Conservation (phyloP, 768 basidiomycete species). For the Termitomyces sp. region DNA sequence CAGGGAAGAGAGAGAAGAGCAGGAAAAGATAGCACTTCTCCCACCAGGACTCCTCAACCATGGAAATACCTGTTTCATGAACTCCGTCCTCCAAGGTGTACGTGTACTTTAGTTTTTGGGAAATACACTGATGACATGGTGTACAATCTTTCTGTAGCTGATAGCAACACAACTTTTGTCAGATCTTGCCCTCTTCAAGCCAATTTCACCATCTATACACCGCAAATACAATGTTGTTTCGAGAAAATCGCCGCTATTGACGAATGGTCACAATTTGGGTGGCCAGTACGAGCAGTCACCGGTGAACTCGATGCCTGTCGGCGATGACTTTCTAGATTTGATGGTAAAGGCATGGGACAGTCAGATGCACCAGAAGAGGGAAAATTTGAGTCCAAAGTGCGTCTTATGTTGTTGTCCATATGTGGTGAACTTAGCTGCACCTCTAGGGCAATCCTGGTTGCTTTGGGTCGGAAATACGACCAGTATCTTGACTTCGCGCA, state of each 20-base stretch:
- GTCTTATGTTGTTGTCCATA: conserved; percentile 20
- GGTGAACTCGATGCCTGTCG: conserved; percentile 64
- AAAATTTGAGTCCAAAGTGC: conserved; percentile 66
- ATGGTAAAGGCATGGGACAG: conserved; percentile 63
- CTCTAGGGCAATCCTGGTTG: conserved; percentile 55
- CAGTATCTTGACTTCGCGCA: conserved; percentile 95
- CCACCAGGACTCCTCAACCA: conserved; percentile 79
- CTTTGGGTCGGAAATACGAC: conserved; percentile 82
- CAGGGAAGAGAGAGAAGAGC: conserved; percentile 58
- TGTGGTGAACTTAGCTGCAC: neutral
- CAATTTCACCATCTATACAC: conserved; percentile 42
- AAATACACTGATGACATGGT: neutral
- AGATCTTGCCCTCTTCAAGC: conserved; percentile 53
- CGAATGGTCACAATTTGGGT: conserved; percentile 59
- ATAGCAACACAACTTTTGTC: conserved; percentile 63
- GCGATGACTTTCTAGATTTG: conserved; percentile 61
- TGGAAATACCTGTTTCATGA: conserved; percentile 95
- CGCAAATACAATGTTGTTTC: conserved; percentile 37
- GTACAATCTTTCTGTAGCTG: conserved; percentile 37
- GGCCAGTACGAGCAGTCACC: conserved; percentile 50
- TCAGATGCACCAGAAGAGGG: conserved; percentile 49
- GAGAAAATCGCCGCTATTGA: conserved; percentile 62
- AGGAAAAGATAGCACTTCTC: conserved; percentile 54
- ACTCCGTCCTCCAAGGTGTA: conserved; percentile 88
- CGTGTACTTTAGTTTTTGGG: conserved; percentile 30